A percentile compares a stretch with the other conserved stretches of the same genome.
These are phyloP conservation scores for Closterium sp. DNA, from an alignment of 139 green algal species.

Conservation along the genomic window DNA sequence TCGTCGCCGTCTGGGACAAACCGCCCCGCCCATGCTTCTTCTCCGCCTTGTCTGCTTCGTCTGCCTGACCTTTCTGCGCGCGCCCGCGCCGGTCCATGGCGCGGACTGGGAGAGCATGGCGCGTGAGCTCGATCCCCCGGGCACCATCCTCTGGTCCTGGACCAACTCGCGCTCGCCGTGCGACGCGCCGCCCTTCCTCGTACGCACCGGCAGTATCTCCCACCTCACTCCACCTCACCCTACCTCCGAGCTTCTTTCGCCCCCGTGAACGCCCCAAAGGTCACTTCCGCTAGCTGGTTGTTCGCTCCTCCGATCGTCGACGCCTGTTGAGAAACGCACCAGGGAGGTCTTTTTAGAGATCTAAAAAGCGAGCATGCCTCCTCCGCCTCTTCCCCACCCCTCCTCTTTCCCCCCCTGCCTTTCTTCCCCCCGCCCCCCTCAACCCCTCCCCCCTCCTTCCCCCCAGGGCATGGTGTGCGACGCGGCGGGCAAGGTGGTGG, in stretches of 20 bases:
- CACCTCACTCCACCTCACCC: too few species aligned
- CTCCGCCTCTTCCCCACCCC: neutral
- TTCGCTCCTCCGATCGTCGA: too few species aligned
- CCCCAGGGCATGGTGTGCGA: neutral
- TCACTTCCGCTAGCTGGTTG: too few species aligned
- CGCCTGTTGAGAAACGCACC: too few species aligned
- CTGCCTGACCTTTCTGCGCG: neutral
- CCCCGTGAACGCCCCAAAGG: too few species aligned
- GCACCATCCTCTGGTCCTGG: neutral
- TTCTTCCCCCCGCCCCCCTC: too few species aligned
- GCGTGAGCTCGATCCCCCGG: neutral
- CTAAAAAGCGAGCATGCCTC: too few species aligned
- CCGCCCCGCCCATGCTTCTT: neutral
- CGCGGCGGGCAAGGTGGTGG: neutral
- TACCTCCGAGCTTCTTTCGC: too few species aligned
- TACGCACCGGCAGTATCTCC: neutral
- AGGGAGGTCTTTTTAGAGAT: too few species aligned
- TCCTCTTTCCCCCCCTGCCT: too few species aligned
- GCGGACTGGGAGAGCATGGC: neutral
- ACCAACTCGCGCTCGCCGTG: neutral
- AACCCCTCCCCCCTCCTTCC: neutral
- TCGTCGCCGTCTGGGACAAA: neutral
- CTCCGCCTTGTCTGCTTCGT: neutral
- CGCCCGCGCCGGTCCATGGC: neutral
- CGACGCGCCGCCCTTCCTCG: neutral